Conservation (phyloP, 495 filamentous ascomycete genomes). For the Hypoxylon subgilvum region DNA sequence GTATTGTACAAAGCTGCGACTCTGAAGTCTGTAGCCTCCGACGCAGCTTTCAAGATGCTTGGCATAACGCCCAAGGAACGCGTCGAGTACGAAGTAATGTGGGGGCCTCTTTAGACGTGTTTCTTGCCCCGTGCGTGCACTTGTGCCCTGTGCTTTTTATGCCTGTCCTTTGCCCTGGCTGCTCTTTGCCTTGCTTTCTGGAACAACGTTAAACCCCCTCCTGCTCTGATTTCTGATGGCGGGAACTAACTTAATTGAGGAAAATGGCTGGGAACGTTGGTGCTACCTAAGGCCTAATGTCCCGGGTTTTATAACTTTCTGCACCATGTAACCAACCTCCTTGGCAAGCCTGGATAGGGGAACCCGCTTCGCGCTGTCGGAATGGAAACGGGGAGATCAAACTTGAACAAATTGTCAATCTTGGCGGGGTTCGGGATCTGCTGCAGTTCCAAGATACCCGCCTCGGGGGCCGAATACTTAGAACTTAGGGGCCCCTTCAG, state of each 20-base stretch:
- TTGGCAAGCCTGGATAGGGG: conserved; percentile 7
- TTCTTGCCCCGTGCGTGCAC: too few species aligned
- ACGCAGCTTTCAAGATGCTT: conserved; percentile 4
- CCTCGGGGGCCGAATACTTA: too few species aligned
- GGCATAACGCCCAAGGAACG: conserved; percentile 10
- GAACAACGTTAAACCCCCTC: conserved; percentile 17
- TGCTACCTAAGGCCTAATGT: conserved; percentile 29
- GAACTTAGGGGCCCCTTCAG: too few species aligned
- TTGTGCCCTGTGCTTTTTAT: too few species aligned
- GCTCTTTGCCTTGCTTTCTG: conserved; percentile 5
- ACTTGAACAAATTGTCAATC: conserved; percentile 4
- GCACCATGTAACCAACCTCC: too few species aligned
- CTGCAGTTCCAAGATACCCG: conserved; percentile 24
- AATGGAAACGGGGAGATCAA: conserved; percentile 5
- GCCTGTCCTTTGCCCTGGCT: too few species aligned
- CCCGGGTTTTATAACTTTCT: too few species aligned
- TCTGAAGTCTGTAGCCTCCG: too few species aligned
- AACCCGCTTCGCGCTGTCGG: conserved; percentile 22
- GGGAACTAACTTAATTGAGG: conserved; percentile 17
- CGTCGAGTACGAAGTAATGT: conserved; percentile 34
- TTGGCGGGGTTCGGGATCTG: conserved; percentile 17
- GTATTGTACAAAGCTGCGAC: too few species aligned
- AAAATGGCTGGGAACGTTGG: conserved; percentile 9
- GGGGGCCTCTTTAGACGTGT: conserved; percentile 15
- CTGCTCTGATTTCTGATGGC: neutral